Evolutionary conservation across 257 asterid genomes (phyloP).

Genomic region (Hygrophila difformis): DNA sequence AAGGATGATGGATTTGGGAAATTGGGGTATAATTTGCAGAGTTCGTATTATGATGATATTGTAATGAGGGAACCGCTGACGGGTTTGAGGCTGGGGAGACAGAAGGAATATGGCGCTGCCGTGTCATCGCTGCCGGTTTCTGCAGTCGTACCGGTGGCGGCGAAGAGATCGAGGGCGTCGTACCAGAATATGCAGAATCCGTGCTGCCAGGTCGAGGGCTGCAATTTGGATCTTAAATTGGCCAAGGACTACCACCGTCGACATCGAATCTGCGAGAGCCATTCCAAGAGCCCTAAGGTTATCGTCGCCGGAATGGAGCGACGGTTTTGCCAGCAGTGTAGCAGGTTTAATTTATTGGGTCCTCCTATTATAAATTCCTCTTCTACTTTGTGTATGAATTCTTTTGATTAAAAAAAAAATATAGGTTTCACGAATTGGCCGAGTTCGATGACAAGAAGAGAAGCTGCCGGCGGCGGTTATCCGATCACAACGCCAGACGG

Average conservation of each 20-base stretch:
- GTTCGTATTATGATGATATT: background rate
- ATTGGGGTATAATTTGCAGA: background rate
- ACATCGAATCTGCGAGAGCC: constrained; percentile 56
- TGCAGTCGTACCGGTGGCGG: too few species aligned
- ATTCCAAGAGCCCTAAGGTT: constrained; percentile 62
- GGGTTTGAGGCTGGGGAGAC: constrained; percentile 29
- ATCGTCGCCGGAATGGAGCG: constrained; percentile 53
- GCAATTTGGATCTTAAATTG: constrained; percentile 48
- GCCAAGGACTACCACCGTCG: constrained; percentile 67
- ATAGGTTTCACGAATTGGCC: constrained; percentile 55
- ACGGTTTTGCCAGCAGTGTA: constrained; percentile 81
- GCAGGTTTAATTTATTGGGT: constrained; percentile 32
- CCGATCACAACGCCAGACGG: constrained; percentile 73
- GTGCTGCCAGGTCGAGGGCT: constrained; percentile 76
- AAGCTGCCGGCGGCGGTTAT: constrained; percentile 64
- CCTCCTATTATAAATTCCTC: background rate
- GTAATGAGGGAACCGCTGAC: constrained; percentile 15
- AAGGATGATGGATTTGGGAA: background rate
- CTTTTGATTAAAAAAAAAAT: background rate
- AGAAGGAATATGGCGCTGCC: constrained; percentile 12
- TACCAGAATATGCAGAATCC: constrained; percentile 38
- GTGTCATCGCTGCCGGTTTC: too few species aligned
- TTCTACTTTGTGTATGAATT: too few species aligned
- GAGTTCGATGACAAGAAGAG: constrained; percentile 72
- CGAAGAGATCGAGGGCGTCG: constrained; percentile 32